These are phyloP conservation scores for Chytriomyces sp. DNA, from an alignment of 192 early-diverging fungal species.

Conservation along the genomic window DNA sequence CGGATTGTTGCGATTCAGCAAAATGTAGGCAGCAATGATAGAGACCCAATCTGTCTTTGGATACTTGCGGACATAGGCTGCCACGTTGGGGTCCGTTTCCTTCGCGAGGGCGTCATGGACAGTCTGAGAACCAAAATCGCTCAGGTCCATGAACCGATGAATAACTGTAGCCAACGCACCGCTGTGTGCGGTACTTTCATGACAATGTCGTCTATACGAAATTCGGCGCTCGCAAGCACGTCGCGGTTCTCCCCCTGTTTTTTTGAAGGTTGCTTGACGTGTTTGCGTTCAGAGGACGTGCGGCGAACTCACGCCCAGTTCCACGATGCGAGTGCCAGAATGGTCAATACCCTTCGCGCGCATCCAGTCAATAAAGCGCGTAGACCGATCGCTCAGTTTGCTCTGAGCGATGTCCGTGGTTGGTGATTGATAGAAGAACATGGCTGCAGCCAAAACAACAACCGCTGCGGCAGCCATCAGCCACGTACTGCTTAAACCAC, in stretches of 20 bases:
- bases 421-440: too few species aligned
- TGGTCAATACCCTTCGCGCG: not conserved
- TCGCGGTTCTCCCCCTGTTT: slow-evolving; percentile 9
- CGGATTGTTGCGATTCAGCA: slow-evolving; percentile 1
- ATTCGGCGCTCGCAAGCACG: not conserved
- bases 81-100: not conserved
- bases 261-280: not conserved
- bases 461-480: too few species aligned
- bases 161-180: not conserved
- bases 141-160: not conserved
- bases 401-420: too few species aligned
- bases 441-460: too few species aligned
- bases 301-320: not conserved
- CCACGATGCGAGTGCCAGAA: not conserved
- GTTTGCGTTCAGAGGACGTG: not conserved
- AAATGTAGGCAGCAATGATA: slow-evolving; percentile 9
- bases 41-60: slow-evolving; percentile 20
- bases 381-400: too few species aligned
- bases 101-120: slow-evolving; percentile 12
- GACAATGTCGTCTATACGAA: not conserved
- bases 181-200: slow-evolving; percentile 12
- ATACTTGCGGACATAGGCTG: not conserved
- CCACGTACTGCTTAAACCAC: too few species aligned
- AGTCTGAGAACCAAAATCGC: not conserved
- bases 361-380: slow-evolving; percentile 17